Evolutionary conservation across 2,329 filamentous ascomycete genomes (phyloP).

Genomic region (Aspergillus thermomutatus): DNA sequence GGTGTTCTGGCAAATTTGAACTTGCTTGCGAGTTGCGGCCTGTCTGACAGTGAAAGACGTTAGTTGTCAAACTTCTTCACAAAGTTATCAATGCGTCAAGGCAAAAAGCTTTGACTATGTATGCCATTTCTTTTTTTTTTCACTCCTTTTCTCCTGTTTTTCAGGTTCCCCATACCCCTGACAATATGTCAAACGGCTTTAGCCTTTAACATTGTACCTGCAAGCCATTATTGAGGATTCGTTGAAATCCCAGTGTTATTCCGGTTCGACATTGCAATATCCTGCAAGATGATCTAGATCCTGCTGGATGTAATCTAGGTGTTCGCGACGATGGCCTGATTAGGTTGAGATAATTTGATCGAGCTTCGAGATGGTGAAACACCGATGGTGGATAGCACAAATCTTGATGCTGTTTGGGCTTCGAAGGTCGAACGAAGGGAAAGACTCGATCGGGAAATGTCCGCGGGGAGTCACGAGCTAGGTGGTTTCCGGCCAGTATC

Average conservation of each 20-base stretch:
- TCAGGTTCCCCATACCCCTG: neutral
- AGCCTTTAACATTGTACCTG: no score
- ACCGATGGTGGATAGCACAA: slow-evolving; percentile 4
- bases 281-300: neutral
- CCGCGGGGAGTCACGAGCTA: neutral
- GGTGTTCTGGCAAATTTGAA: neutral
- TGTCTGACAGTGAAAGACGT: neutral
- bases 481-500: neutral
- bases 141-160: neutral
- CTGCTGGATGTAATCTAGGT: neutral
- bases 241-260: neutral
- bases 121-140: no score
- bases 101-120: neutral
- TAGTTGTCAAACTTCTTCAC: neutral
- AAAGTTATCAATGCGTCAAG: neutral
- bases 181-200: no score
- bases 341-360: neutral
- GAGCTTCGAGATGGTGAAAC: slow-evolving; percentile 10
- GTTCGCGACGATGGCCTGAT: neutral
- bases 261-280: neutral
- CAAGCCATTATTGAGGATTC: neutral
- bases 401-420: neutral
- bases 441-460: neutral
- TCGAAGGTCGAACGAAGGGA: neutral
- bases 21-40: neutral